Base-by-base conservation (phyloP, 169 alveolate genomes). In the Toxoplasma gondii region DNA sequence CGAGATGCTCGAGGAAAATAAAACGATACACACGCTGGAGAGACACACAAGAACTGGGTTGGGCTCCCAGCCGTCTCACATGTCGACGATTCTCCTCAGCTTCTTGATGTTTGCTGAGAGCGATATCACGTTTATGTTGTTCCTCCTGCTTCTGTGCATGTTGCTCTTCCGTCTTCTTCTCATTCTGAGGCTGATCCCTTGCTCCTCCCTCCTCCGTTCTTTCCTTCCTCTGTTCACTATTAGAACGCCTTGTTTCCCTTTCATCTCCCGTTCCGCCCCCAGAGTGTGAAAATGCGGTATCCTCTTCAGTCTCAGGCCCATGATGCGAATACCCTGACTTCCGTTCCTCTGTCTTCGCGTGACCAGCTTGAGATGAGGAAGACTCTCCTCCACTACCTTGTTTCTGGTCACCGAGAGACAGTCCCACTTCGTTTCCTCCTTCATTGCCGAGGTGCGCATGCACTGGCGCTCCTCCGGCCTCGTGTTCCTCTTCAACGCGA, bases 81-180 rank as follows among this genome's bases (percentile, higher is more conserved):
- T 82, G 44, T 82, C 67, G 53, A 44, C 90, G 90, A 16, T 36
- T 82, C 90, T 44, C 67, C 24, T 38, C 90, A 39, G 67, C 67
- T 49, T 36, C 64, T 82, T 24, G 19, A 27, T 43, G 53, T 82
- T 38, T 22, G 39, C 17, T 36, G 24, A 41, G 34, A 38, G 90
- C 67, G 1, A 41, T 39, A 9, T 82, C 43, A 1, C 0, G 45
- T 74, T 74, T 36, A 10, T 12, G 84, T 10, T 36, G 39, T 31
- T 10, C n/a, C 84, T 74, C 84, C 84, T 9, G 43, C 43, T 74
- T 22, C 67, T 82, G 38, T 44, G 27, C 67, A 12, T 41, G 5
- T 41, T 82, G 36, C 41, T 24, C 90, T 17, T 36, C 36, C 64
- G 31, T 81, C 54, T 81, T 4, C 90, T 82, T 39, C 90, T 82